Evolutionary conservation across 2,329 filamentous ascomycete genomes (phyloP).

Genomic region (Trichoderma brevicompactum): DNA sequence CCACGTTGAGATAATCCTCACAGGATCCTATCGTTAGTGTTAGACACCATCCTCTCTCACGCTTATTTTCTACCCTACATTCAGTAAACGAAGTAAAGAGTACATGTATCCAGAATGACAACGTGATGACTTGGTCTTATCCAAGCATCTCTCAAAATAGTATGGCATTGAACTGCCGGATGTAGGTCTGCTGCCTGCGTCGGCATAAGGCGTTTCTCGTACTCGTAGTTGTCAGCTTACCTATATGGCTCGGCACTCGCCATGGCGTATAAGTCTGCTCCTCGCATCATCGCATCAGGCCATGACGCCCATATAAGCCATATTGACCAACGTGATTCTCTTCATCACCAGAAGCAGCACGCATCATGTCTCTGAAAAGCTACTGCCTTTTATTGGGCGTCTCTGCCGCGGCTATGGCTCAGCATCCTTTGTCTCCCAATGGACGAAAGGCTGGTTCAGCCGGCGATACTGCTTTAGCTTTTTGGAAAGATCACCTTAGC

Average conservation of each 20-base stretch:
- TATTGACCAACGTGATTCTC: not conserved
- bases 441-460: constrained; percentile 31
- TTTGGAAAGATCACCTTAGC: constrained; percentile 30
- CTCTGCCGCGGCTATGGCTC: constrained; percentile 14
- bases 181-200: not conserved
- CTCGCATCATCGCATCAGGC: not conserved
- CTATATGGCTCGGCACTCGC: not conserved
- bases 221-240: constrained; percentile 11
- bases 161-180: not conserved
- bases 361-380: constrained; percentile 26
- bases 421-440: constrained; percentile 24
- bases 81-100: not conserved
- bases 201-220: not conserved
- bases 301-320: not conserved
- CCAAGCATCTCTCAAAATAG: not conserved
- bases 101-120: not conserved
- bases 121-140: not conserved
- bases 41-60: no score
- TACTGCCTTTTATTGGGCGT: constrained; percentile 14
- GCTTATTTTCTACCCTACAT: not conserved
- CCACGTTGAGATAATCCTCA: no score
- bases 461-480: constrained; percentile 26
- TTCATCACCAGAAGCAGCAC: not conserved
- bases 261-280: not conserved
- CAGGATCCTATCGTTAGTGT: no score